Evolutionary conservation across 2,329 filamentous ascomycete species (phyloP), one percentile per base, ranked within the genome.

Genomic region (Neonectria hederae): DNA sequence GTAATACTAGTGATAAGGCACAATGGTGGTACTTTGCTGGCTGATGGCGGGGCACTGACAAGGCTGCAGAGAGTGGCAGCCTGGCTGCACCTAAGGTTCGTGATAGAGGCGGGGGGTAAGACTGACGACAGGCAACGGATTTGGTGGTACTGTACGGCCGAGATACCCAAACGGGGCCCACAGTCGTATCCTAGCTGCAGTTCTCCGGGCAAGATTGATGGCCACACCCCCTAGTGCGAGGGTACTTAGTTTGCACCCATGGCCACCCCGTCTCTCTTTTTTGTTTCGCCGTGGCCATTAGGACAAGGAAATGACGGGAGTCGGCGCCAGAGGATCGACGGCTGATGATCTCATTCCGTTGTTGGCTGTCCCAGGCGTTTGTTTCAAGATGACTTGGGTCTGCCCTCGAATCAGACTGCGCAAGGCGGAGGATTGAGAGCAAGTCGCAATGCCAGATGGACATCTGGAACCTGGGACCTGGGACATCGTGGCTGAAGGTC

Each of bases 341-440:
- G 67, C 65, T 68, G 70, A 73, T 73, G 71, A 73, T 73, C 71
- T 73, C 71, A 73, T 73, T 73, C 71, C 68, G 65, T 60, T 70
- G 71, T 71, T 70, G 69, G 68, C 38, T 64, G 62, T 65, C 61
- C 66, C 68, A 69, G 71, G 70, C 67, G 71, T 72, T 72, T 73
- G 71, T 73, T 73, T 73, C 71, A 74, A 73, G 67, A 69, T 72
- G 59, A 65, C 55, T 59, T 51, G 64, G 56, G 35, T 58, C 58
- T 54, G 54, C 54, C 65, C 58, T 62, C 68, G 67, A 73, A 71
- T 73, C 68, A 67, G 42, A 67, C 58, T 58, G 53, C 40, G 3
- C 28, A 60, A 65, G 53, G 51, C 55, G 53, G 51, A 52, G 59
- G 26, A 59, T 57, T 51, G 40, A 67, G 53, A 67, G 62, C 43